Conservation (phyloP, 2,329 filamentous ascomycete genomes). For the Curvularia spicifera region DNA sequence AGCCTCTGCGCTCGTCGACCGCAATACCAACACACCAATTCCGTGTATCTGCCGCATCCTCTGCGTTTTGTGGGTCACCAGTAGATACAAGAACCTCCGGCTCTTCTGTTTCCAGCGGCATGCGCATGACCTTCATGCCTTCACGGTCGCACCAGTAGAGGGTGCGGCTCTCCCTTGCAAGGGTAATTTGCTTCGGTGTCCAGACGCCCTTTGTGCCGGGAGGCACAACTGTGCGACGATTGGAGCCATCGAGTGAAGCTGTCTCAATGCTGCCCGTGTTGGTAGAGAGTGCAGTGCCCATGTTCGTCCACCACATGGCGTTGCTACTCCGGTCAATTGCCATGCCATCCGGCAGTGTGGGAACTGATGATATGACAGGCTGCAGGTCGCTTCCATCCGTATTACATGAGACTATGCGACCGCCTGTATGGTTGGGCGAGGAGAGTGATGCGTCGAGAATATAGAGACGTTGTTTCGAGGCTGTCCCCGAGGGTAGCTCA, state of each 20-base stretch:
- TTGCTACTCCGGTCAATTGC: not conserved
- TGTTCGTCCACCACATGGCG: slow-evolving; percentile 3
- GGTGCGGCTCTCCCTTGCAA: not conserved
- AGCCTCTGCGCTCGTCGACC: not conserved
- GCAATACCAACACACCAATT: slow-evolving; percentile 3
- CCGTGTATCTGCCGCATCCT: not conserved
- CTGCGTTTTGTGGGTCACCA: not conserved
- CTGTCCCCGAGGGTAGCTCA: not conserved
- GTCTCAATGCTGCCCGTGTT: not conserved
- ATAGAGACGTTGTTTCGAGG: not conserved
- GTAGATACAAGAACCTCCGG: not conserved
- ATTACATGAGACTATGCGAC: not conserved
- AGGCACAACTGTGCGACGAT: not conserved
- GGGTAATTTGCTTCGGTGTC: not conserved
- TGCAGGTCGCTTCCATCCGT: not conserved
- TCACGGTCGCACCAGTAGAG: slow-evolving; percentile 3
- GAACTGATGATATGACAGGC: not conserved
- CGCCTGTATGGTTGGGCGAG: not conserved
- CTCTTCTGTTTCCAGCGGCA: not conserved
- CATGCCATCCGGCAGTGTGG: not conserved
- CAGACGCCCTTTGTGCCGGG: not conserved
- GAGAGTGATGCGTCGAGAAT: not conserved
- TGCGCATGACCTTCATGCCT: slow-evolving; percentile 5
- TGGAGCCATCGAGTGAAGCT: not conserved
- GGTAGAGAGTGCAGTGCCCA: not conserved